Percentiles rank a stretch among this genome's conserved stretches.
Evolutionary conservation across 1,139 yeast genomes (phyloP).

Genomic region (Magnusiomyces ingens): DNA sequence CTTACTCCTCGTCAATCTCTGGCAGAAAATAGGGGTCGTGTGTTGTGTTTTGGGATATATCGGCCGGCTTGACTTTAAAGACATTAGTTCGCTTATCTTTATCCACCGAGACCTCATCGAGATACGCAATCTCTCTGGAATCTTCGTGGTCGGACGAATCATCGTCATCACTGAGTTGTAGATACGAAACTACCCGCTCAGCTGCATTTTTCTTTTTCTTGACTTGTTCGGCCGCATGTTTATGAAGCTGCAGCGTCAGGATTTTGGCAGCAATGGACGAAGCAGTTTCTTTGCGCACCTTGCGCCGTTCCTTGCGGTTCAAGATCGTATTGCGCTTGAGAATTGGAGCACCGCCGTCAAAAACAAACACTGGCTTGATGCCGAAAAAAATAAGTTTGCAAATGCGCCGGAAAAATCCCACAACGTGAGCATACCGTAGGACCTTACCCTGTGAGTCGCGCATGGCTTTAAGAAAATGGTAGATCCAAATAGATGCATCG

Average conservation of each 20-base stretch:
- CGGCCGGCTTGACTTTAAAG: background rate
- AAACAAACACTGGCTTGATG: conserved; percentile 86
- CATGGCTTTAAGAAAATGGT: conserved; percentile 92
- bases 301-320: conserved; percentile 62
- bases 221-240: conserved; percentile 35
- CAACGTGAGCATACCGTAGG: conserved; percentile 72
- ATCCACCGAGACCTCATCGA: conserved; percentile 23
- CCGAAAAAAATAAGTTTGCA: conserved; percentile 88
- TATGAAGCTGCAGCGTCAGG: conserved; percentile 72
- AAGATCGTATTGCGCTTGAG: conserved; percentile 71
- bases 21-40: conserved; percentile 88
- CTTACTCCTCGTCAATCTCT: conserved; percentile 44
- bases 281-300: conserved; percentile 67
- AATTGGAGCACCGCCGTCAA: conserved; percentile 95
- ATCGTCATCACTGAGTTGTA: conserved; percentile 10
- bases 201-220: conserved; percentile 29
- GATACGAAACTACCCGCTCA: conserved; percentile 1
- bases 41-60: background rate
- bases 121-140: conserved; percentile 22
- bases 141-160: conserved; percentile 16
- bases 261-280: conserved; percentile 71
- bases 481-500: conserved; percentile 98
- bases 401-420: conserved; percentile 90
- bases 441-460: conserved; percentile 80
- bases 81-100: conserved; percentile 12